Evolutionary conservation across 176 grass and related monocot species (phyloP).

Genomic region (Paspalum vaginatum): DNA sequence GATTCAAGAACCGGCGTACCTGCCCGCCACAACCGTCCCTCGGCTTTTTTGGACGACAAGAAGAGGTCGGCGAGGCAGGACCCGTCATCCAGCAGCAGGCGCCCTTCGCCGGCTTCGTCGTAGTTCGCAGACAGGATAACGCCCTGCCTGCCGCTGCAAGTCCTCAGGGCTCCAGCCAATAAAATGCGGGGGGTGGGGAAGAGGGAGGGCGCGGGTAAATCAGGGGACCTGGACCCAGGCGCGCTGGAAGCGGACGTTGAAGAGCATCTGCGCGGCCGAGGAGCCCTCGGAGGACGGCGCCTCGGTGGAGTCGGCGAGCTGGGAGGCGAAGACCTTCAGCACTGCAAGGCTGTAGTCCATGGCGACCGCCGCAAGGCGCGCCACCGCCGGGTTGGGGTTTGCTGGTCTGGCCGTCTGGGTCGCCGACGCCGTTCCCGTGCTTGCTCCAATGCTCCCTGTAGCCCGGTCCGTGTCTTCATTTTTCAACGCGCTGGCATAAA

Average conservation of each 20-base stretch:
- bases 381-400: background rate
- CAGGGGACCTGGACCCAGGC: constrained; percentile 81
- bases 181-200: background rate
- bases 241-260: constrained; percentile 82
- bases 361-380: background rate
- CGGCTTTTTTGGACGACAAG: constrained; percentile 26
- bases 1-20: constrained; percentile 27
- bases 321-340: constrained; percentile 74
- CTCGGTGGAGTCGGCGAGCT: constrained; percentile 46
- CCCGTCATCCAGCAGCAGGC: constrained; percentile 70
- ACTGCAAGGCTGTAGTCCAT: constrained; percentile 88
- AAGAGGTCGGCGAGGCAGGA: constrained; percentile 60
- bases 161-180: constrained; percentile 21
- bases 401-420: background rate
- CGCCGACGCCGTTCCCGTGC: no score
- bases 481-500: background rate
- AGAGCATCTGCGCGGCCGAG: constrained; percentile 55
- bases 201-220: background rate
- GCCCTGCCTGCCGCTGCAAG: constrained; percentile 58
- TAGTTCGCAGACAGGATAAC: constrained; percentile 51
- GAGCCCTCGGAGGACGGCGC: constrained; percentile 38
- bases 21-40: constrained; percentile 43
- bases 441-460: no score
- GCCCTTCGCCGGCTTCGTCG: constrained; percentile 30
- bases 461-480: no score